Evolutionary conservation across 257 asterid genomes (phyloP), one percentile per base, ranked within the genome.

Genomic region (Forsythia viridissima): DNA sequence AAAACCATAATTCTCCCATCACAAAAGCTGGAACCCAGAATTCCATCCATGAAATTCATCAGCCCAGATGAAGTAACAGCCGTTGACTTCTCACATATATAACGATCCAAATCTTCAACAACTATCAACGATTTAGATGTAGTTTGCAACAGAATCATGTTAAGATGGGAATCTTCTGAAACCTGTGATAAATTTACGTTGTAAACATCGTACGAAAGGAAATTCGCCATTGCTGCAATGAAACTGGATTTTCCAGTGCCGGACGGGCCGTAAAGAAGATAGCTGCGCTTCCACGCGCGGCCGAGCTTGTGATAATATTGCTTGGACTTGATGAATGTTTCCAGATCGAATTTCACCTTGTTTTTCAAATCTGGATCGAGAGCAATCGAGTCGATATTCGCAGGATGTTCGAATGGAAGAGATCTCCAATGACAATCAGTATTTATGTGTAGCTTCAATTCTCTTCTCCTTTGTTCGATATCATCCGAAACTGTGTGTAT

Each of bases 191-290:
- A 42, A 77, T 85, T 89, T 42, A 89, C 68, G 74, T 82, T 83
- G 88, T 89, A 91, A n/a, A 91, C 88, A 44, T 91, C 92, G 83
- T 81, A 91, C 10, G 75, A 74, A 21, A 91, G 87, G 40, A 85
- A 86, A 83, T 89, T 89, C 9, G 96, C 92, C 71, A 89, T 70
- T 44, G 94, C 87, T 1, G 96, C 92, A 57, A 89, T 71, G 90
- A 91, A 91, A 57, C 93, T 85, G 70, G 93, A 91, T 78, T 91
- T 91, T 5, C 93, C 96, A n/a, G 96, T 91, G 38, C 96, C 93
- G 59, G 93, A 86, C 8, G 93, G 90, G 44, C 96, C 96, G 82
- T 88, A 88, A 61, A 91, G 90, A 66, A 91, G 93, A 52, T 89
- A 91, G 55, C 87, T 91, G 30, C 96, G 90, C 34, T 77, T 86